These are phyloP conservation scores for Cinnamomum chago DNA, from an alignment of 164 flowering plant genomes.

Conservation along the genomic window DNA sequence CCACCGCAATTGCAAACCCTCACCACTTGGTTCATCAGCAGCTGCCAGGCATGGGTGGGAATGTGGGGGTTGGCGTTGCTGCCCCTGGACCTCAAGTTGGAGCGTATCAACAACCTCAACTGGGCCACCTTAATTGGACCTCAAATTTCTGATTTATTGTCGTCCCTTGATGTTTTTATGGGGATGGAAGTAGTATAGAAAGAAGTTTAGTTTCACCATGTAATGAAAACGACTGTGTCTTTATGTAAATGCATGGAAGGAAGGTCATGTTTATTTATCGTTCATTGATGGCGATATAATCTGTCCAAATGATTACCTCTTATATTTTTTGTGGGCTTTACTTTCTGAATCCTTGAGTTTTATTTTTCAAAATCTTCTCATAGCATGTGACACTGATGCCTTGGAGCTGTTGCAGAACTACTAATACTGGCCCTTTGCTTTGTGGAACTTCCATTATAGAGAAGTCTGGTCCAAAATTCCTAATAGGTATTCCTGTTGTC, in stretches of 20 bases:
- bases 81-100: conserved; percentile 72
- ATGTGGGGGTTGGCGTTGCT: conserved; percentile 62
- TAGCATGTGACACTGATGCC: too few relatives aligned
- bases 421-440: too few relatives aligned
- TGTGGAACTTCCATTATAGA: too few relatives aligned
- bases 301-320: too few relatives aligned
- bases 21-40: conserved; percentile 55
- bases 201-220: not conserved
- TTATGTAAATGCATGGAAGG: conserved; percentile 3
- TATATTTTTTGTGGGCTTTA: too few relatives aligned
- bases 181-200: conserved; percentile 5
- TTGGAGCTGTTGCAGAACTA: too few relatives aligned
- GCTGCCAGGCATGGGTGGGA: conserved; percentile 52
- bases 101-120: conserved; percentile 81
- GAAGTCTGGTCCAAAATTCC: too few relatives aligned
- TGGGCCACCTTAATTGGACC: conserved; percentile 79
- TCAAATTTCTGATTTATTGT: conserved; percentile 45
- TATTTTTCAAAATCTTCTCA: too few relatives aligned
- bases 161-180: not conserved
- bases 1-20: conserved; percentile 55
- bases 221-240: not conserved
- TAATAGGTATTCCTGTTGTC: too few relatives aligned
- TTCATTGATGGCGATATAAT: not conserved
- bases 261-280: not conserved
- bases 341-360: too few relatives aligned